Evolutionary conservation across 1,284 basidiomycete species (phyloP), one percentile per base, ranked within the genome.

Genomic region (Psilocybe mexicana): DNA sequence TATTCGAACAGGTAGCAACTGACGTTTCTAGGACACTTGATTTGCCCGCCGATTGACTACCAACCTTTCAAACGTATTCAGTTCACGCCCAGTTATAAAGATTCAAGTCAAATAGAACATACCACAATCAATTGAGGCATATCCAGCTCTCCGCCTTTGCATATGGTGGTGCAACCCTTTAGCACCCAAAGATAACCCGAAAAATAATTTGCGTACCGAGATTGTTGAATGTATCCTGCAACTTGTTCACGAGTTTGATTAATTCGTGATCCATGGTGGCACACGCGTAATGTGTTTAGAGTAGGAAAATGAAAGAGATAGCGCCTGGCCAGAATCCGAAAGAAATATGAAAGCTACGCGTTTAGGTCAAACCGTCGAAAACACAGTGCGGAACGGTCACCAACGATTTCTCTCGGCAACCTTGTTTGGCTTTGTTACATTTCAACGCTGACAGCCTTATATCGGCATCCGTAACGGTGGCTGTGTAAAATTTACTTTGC

Each of bases 161-260:
- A 38, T 43, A 54, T 3, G 23, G 30, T 54, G n/a, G 30, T 54
- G n/a, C 59, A 58, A 28, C 61, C 47, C 60, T 55, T 60, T 65
- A 57, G 54, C 60, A 62, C 57, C 57, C 56, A 58, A 14, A 59
- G 49, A 59, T 53, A 57, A 52, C 45, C 51, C 54, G 58, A 52
- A 26, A 18, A 57, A 53, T 43, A 54, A 56, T 52, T 47, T 52
- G 78, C 86, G 63, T 61, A 90, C 90, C 90, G 55, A 92, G 82
- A 69, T 92, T 92, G 71, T 79, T 83, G 76, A 92, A 93, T 55
- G 90, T 92, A 67, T 92, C 90, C 76, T 98, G 96, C 48, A 99
- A 88, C 78, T 90, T 92, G 79, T 98, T 98, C 54, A 98, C 96
- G 25, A 98, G 85, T 67, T 90, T 88, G 68, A 98, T 99, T 66